Evolutionary conservation across 306 rosid genomes (phyloP).

Genomic region (Benincasa hispida): DNA sequence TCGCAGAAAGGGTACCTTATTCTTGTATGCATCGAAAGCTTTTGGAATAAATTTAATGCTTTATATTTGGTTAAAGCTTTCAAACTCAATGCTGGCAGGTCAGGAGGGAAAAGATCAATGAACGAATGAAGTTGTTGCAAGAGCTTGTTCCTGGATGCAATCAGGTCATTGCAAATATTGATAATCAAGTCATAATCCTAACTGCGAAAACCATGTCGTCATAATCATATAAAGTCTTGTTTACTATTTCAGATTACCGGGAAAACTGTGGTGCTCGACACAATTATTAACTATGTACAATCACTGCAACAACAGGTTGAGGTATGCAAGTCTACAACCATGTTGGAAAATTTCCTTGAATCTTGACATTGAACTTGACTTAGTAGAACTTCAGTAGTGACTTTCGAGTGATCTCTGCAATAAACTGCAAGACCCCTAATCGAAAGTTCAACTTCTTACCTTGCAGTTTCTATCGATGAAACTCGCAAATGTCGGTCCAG

Average conservation of each 20-base stretch:
- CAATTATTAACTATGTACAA: constrained; percentile 88
- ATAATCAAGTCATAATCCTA: background rate
- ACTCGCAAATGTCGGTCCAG: constrained; percentile 86
- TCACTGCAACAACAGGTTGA: constrained; percentile 97
- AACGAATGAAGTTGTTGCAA: constrained; percentile 89
- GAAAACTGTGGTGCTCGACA: constrained; percentile 92
- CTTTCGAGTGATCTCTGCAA: background rate
- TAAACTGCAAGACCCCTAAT: background rate
- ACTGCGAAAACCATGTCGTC: background rate
- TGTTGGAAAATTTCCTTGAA: background rate
- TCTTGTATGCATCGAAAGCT: background rate
- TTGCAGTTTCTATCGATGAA: constrained; percentile 95
- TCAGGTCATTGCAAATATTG: constrained; percentile 34
- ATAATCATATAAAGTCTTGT: background rate
- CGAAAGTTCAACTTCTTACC: background rate
- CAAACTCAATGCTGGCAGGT: constrained; percentile 34
- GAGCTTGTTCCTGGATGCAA: constrained; percentile 97
- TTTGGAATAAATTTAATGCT: background rate
- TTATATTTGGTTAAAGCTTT: background rate
- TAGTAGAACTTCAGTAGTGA: background rate
- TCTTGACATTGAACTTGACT: background rate
- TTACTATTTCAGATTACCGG: constrained; percentile 55
- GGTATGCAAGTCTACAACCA: constrained; percentile 30
- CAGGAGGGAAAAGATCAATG: constrained; percentile 91
- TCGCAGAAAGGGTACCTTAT: constrained; percentile 76